Evolutionary conservation across 116 monocot species (phyloP).

Genomic region (Iris pallida): DNA sequence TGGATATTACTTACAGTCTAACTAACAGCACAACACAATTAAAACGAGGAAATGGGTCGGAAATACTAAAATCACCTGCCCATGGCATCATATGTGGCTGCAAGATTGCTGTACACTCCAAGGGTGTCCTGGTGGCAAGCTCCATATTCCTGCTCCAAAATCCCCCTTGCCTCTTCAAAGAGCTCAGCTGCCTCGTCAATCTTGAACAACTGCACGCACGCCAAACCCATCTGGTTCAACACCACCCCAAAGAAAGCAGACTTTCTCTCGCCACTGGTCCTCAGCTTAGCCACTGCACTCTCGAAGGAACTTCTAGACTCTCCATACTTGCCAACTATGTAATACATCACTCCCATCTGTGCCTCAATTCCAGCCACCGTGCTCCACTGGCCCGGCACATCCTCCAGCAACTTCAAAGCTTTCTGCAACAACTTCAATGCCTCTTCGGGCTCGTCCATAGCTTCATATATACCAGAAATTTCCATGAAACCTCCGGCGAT

Average conservation of each 20-base stretch:
- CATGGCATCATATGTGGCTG: constrained; percentile 98
- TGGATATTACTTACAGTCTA: too few relatives aligned
- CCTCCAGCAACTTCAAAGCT: constrained; percentile 71
- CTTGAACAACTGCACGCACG: constrained; percentile 90
- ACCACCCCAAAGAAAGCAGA: constrained; percentile 91
- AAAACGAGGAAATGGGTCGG: not conserved
- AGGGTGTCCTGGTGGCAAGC: constrained; percentile 77
- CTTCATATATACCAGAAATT: constrained; percentile 80
- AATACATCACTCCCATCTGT: constrained; percentile 89
- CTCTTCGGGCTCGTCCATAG: constrained; percentile 80
- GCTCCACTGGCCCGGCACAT: constrained; percentile 77
- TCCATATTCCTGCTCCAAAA: constrained; percentile 88
- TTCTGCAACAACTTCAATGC: constrained; percentile 80
- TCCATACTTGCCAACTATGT: constrained; percentile 70
- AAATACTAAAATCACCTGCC: constrained; percentile 64
- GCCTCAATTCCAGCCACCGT: constrained; percentile 91
- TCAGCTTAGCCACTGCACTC: constrained; percentile 76
- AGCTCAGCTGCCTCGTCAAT: constrained; percentile 84
- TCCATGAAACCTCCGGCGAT: constrained; percentile 84
- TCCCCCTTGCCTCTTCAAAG: constrained; percentile 81
- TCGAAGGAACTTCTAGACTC: constrained; percentile 65
- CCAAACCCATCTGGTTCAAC: constrained; percentile 93
- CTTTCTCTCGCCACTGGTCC: constrained; percentile 79
- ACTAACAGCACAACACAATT: too few relatives aligned
- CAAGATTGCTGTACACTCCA: constrained; percentile 94